phyloP scores from a whole-genome alignment of 176 grass and related monocot species.

The Metroxylon sagu region DNA sequence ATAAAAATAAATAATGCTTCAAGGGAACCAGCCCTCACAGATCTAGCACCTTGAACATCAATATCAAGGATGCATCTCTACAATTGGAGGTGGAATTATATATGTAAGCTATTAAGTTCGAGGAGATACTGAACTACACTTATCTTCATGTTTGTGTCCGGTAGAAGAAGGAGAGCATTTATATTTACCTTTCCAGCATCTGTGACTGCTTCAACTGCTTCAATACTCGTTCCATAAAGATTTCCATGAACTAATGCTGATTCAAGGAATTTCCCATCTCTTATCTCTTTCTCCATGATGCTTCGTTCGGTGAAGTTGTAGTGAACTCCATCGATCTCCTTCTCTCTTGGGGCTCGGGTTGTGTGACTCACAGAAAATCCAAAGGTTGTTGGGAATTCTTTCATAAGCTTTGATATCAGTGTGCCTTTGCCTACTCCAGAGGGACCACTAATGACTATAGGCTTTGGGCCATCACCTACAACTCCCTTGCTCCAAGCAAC shows the following conservation, averaged over 20 bases:
- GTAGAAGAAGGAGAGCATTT: no score
- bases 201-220: slow-evolving; percentile 90
- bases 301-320: slow-evolving; percentile 72
- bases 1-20: slow-evolving; percentile 97
- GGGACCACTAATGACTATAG: slow-evolving; percentile 86
- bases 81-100: slow-evolving; percentile 3
- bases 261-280: slow-evolving; percentile 86
- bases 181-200: slow-evolving; percentile 72
- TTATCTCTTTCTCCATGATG: slow-evolving; percentile 83
- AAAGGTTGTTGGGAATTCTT: slow-evolving; percentile 80
- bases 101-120: no score
- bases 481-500: slow-evolving; percentile 86
- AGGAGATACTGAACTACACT: no score
- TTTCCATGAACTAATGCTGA: slow-evolving; percentile 94
- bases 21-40: slow-evolving; percentile 77
- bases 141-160: no score
- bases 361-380: slow-evolving; percentile 99
- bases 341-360: slow-evolving; percentile 80
- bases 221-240: slow-evolving; percentile 55
- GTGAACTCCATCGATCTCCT: slow-evolving; percentile 83
- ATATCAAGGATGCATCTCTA: slow-evolving; percentile 99
- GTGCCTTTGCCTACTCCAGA: slow-evolving; percentile 99
- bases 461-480: slow-evolving; percentile 47
- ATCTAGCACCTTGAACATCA: slow-evolving; percentile 99
- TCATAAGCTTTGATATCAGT: slow-evolving; percentile 83